Conservation (phyloP, 2,329 filamentous ascomycete species). For the Calonectria ilicicola region DNA sequence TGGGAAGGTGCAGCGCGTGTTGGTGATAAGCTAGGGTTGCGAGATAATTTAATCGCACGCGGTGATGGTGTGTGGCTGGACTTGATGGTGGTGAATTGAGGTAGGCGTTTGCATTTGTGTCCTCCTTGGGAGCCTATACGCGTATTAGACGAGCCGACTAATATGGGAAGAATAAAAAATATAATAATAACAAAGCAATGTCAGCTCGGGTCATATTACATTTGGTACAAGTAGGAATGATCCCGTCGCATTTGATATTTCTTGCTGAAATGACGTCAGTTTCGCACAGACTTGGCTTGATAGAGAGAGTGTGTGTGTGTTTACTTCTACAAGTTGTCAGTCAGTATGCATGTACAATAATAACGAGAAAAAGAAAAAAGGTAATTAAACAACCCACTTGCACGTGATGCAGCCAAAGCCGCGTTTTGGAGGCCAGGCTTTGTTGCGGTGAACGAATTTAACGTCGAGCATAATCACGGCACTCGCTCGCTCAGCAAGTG, state of each 20-base stretch:
- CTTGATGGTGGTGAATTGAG: background rate
- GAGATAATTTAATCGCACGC: background rate
- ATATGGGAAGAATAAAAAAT: background rate
- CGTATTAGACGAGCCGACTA: background rate
- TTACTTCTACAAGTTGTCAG: background rate
- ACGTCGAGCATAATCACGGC: background rate
- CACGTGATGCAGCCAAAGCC: background rate
- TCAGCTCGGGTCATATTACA: background rate
- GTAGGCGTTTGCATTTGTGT: background rate
- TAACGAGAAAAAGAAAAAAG: background rate
- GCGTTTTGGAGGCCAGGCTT: background rate
- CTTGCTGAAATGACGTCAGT: conserved; percentile 3
- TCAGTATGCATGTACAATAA: background rate
- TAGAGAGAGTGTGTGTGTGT: too few species aligned
- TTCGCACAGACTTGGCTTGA: background rate
- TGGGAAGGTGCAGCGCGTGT: background rate
- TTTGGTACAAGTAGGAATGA: background rate
- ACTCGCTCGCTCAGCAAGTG: background rate
- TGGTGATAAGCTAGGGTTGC: background rate
- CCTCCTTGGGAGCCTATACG: background rate
- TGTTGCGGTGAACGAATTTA: background rate
- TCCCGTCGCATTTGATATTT: background rate
- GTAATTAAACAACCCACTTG: background rate
- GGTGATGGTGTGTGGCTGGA: background rate
- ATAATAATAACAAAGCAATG: background rate